phyloP scores from a whole-genome alignment of 805 yeast genomes.

The Ogataea parapolymorpha region DNA sequence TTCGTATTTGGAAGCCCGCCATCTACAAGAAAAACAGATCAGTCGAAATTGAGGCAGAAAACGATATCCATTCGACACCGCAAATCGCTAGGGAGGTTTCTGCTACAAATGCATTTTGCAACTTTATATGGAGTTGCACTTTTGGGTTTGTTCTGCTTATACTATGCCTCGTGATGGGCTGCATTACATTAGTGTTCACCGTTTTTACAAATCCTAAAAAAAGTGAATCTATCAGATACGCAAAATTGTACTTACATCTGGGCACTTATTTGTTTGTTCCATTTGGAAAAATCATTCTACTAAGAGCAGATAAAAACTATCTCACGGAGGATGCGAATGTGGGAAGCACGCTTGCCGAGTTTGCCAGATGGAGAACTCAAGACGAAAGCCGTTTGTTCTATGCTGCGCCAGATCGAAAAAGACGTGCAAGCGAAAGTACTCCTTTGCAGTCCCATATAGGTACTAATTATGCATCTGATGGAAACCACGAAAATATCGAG shows the following conservation, averaged over 20 bases:
- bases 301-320: slow-evolving; percentile 76
- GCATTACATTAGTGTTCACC: slow-evolving; percentile 42
- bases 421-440: slow-evolving; percentile 18
- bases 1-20: slow-evolving; percentile 98
- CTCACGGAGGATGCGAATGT: slow-evolving; percentile 83
- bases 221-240: slow-evolving; percentile 56
- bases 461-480: neutral
- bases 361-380: slow-evolving; percentile 82
- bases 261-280: slow-evolving; percentile 78
- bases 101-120: slow-evolving; percentile 63
- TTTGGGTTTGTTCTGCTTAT: slow-evolving; percentile 63
- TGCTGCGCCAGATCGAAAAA: slow-evolving; percentile 48
- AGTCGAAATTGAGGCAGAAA: slow-evolving; percentile 86
- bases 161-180: slow-evolving; percentile 49
- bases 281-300: slow-evolving; percentile 83
- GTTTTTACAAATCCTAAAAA: slow-evolving; percentile 42
- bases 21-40: slow-evolving; percentile 89
- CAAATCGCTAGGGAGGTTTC: slow-evolving; percentile 49
- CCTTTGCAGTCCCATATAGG: slow-evolving; percentile 13
- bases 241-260: slow-evolving; percentile 53
- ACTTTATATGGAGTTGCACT: slow-evolving; percentile 68
- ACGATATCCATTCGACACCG: slow-evolving; percentile 81
- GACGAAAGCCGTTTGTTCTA: slow-evolving; percentile 77
- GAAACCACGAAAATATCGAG: neutral
- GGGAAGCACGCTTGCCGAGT: slow-evolving; percentile 82